These are phyloP conservation scores for Penicillium roqueforti DNA, from an alignment of 495 filamentous ascomycete species.

Conservation along the genomic window DNA sequence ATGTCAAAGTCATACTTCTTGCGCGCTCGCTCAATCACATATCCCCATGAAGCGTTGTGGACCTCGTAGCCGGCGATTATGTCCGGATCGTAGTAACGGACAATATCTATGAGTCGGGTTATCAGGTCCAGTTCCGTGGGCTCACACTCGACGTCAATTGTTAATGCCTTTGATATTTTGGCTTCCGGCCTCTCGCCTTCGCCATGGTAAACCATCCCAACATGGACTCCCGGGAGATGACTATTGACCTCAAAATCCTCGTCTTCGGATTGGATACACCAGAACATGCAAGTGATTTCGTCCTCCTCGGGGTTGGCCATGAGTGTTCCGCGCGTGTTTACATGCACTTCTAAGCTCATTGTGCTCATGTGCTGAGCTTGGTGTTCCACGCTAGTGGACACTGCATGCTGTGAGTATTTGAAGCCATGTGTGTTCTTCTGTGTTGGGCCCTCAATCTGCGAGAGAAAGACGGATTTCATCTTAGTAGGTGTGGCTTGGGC, in stretches of 20 bases:
- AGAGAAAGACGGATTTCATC: conserved; percentile 46
- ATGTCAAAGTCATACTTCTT: conserved; percentile 85
- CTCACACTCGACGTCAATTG: conserved; percentile 67
- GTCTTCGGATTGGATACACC: conserved; percentile 79
- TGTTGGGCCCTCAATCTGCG: conserved; percentile 86
- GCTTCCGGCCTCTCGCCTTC: conserved; percentile 44
- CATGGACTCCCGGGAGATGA: conserved; percentile 47
- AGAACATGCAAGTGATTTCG: conserved; percentile 86
- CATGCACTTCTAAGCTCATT: conserved; percentile 94
- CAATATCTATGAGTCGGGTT: conserved; percentile 77
- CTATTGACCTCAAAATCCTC: conserved; percentile 50
- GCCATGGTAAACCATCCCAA: conserved; percentile 52
- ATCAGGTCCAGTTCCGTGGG: conserved; percentile 78
- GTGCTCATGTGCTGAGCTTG: conserved; percentile 94
- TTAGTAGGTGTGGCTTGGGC: conserved; percentile 8
- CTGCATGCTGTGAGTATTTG: conserved; percentile 78
- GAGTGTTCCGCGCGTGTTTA: conserved; percentile 77
- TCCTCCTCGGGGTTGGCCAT: conserved; percentile 86
- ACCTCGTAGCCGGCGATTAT: conserved; percentile 96
- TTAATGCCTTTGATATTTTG: conserved; percentile 45
- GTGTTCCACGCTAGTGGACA: conserved; percentile 72
- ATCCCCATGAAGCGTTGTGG: conserved; percentile 90
- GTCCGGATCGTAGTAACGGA: conserved; percentile 80
- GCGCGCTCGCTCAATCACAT: conserved; percentile 83
- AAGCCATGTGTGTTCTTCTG: conserved; percentile 80